Conservation (phyloP, 345 rosid species). For the Litchi chinensis region DNA sequence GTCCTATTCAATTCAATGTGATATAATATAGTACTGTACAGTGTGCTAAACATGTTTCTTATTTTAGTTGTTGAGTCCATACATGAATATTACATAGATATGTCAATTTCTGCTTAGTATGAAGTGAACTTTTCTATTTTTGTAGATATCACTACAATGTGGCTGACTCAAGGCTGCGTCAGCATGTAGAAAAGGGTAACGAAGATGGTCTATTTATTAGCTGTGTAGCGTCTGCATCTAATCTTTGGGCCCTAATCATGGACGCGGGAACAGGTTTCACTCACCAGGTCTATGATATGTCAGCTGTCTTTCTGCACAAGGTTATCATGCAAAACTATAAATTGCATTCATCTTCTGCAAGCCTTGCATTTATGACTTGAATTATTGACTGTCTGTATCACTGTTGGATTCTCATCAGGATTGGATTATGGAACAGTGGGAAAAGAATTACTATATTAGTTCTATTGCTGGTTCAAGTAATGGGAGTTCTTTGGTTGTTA, state of each 20-base stretch:
- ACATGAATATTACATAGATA: neutral
- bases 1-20: too few relatives aligned
- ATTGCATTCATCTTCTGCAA: constrained; percentile 16
- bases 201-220: constrained; percentile 90
- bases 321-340: constrained; percentile 34
- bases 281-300: constrained; percentile 86
- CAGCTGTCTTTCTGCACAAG: constrained; percentile 85
- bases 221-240: constrained; percentile 84
- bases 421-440: constrained; percentile 99
- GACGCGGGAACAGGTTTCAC: constrained; percentile 97
- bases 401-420: constrained; percentile 52
- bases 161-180: constrained; percentile 70
- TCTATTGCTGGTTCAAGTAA: constrained; percentile 90
- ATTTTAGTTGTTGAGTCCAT: neutral
- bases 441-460: constrained; percentile 87
- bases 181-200: constrained; percentile 90
- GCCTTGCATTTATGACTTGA: constrained; percentile 14
- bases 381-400: constrained; percentile 15
- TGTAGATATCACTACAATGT: constrained; percentile 96
- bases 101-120: constrained; percentile 10
- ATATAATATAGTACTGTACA: neutral
- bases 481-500: constrained; percentile 91
- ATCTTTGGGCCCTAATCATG: constrained; percentile 98
- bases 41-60: neutral
- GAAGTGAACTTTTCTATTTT: constrained; percentile 17